These are phyloP conservation scores for Phytopythium sindhum DNA, from an alignment of 352 stramenopile species.

Conservation along the genomic window DNA sequence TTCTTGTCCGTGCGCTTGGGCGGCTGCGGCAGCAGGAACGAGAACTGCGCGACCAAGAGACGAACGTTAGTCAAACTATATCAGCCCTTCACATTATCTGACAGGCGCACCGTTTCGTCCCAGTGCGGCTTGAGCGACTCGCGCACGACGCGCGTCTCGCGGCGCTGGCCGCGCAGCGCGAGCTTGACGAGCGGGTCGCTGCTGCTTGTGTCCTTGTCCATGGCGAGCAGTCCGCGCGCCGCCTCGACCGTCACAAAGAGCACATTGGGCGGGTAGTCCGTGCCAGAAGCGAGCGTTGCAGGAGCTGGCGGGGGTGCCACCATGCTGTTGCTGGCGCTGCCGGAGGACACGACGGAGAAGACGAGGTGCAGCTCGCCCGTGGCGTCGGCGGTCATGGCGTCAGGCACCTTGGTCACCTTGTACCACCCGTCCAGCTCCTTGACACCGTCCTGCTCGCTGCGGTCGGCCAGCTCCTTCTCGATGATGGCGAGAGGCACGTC, in stretches of 20 bases:
- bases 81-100: not conserved
- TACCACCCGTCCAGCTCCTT: slow-evolving; percentile 41
- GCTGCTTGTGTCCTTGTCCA: slow-evolving; percentile 73
- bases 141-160: slow-evolving; percentile 56
- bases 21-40: slow-evolving; percentile 38
- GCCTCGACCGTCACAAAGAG: slow-evolving; percentile 71
- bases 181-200: slow-evolving; percentile 88
- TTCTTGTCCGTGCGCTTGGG: slow-evolving; percentile 13
- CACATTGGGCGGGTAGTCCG: slow-evolving; percentile 38
- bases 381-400: slow-evolving; percentile 49
- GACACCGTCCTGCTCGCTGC: slow-evolving; percentile 23
- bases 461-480: slow-evolving; percentile 13
- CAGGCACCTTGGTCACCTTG: slow-evolving; percentile 37
- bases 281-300: not conserved
- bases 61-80: not conserved
- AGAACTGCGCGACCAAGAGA: slow-evolving; percentile 18
- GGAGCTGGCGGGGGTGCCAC: not conserved
- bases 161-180: slow-evolving; percentile 64
- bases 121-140: slow-evolving; percentile 77
- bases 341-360: slow-evolving; percentile 20
- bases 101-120: slow-evolving; percentile 39
- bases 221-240: slow-evolving; percentile 73
- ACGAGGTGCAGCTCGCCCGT: slow-evolving; percentile 50
- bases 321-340: slow-evolving; percentile 7
- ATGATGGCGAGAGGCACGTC: slow-evolving; percentile 43